phyloP scores from a whole-genome alignment of 768 basidiomycete species.

The Lactarius quietus region DNA sequence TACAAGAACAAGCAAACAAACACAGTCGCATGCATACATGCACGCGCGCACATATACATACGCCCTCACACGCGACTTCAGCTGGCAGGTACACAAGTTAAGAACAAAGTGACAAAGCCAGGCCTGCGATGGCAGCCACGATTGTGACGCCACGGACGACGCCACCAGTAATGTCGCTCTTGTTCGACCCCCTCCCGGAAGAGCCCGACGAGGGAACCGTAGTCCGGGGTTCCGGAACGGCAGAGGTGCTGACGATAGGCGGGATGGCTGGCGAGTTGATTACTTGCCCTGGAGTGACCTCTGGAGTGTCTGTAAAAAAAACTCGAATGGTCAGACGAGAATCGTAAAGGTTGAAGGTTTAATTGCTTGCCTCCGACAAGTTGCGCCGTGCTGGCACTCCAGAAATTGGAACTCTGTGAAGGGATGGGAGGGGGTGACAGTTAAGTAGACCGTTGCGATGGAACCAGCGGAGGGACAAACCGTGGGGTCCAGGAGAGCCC shows the following conservation, averaged over 20 bases:
- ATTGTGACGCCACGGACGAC: neutral
- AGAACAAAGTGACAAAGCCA: neutral
- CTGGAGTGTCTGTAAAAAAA: neutral
- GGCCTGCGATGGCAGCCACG: neutral
- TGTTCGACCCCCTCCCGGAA: neutral
- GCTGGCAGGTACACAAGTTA: neutral
- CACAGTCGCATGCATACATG: too few relatives aligned
- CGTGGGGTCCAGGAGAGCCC: too few relatives aligned
- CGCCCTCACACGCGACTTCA: too few relatives aligned
- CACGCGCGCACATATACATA: too few relatives aligned
- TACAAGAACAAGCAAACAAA: too few relatives aligned
- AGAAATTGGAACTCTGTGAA: neutral
- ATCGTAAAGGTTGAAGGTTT: neutral
- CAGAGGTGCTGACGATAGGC: too few relatives aligned
- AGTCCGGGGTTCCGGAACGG: too few relatives aligned
- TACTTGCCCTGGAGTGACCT: neutral
- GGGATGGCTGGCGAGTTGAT: neutral
- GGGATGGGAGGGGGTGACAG: too few relatives aligned
- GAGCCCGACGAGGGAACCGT: neutral
- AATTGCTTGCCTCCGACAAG: slow-evolving; percentile 1
- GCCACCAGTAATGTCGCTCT: neutral
- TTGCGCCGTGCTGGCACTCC: neutral
- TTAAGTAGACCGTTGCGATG: too few relatives aligned
- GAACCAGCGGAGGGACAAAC: too few relatives aligned
- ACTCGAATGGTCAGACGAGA: neutral